These are phyloP conservation scores for Claviceps sorghi DNA, from an alignment of 2,329 filamentous ascomycete species.

Conservation along the genomic window DNA sequence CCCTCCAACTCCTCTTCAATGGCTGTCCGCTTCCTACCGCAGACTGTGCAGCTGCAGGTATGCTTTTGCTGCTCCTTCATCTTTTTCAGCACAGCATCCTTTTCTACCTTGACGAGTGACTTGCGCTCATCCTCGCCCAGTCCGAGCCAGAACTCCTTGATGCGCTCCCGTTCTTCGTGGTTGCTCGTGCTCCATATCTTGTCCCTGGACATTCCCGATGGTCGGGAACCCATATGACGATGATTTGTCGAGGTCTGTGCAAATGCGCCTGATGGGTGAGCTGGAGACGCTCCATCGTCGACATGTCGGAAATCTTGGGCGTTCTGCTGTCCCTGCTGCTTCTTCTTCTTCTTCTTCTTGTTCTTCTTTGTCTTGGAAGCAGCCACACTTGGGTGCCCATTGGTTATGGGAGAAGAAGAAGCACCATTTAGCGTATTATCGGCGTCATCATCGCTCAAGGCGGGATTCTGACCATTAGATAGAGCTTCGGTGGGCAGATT, in stretches of 20 bases:
- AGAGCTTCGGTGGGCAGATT: conserved; percentile 11
- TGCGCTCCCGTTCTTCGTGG: conserved; percentile 86
- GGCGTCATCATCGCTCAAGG: conserved; percentile 39
- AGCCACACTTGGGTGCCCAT: conserved; percentile 16
- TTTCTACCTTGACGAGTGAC: conserved; percentile 92
- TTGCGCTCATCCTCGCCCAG: conserved; percentile 89
- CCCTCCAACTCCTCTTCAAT: conserved; percentile 98
- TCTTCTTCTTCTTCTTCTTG: conserved; percentile 54
- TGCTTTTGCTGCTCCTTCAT: conserved; percentile 99
- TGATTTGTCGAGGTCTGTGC: conserved; percentile 15
- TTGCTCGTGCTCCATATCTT: conserved; percentile 97
- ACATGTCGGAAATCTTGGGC: conserved; percentile 10
- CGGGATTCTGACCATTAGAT: conserved; percentile 32
- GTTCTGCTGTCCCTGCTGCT: conserved; percentile 25
- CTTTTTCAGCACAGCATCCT: conserved; percentile 92
- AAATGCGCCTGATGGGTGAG: neutral
- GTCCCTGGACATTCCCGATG: conserved; percentile 48
- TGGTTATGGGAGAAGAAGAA: conserved; percentile 13
- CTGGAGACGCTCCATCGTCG: conserved; percentile 8
- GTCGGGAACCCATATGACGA: conserved; percentile 10
- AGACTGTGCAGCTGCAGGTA: conserved; percentile 95
- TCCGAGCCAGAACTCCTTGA: conserved; percentile 96
- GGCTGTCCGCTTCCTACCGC: conserved; percentile 85
- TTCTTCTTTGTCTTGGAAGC: conserved; percentile 35
- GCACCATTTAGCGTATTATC: conserved; percentile 24